Evolutionary conservation across 2,329 filamentous ascomycete species (phyloP), one percentile per base, ranked within the genome.

Genomic region (Pseudocercospora eumusae): DNA sequence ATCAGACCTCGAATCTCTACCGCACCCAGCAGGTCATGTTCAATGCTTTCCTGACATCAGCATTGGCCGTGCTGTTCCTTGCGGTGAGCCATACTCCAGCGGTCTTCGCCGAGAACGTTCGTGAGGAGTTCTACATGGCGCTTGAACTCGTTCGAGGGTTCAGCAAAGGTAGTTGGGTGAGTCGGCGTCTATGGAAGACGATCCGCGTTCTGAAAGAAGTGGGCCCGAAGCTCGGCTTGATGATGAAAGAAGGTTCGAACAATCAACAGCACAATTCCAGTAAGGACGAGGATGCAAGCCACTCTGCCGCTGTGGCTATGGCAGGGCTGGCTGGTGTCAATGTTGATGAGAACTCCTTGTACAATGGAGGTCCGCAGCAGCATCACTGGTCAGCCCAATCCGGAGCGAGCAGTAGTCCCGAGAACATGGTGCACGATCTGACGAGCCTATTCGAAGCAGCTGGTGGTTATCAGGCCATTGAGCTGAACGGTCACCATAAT

Each of bases 121-220:
- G 89, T 18, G 85, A 89, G 49, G 90, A 93, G 74, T 93, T 93
- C 71, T 91, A 92, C 77, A 86, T 89, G 82, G 89, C 88, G 0
- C 82, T 93, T 0, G 88, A 91, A 58, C 79, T 93, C 2, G 85
- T 93, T 42, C 88, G 89, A 64, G 87, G 88, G 59, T 82, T 93
- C 59, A 90, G 87, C 3, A 84, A 85, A 28, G 87, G 88, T 69
- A 89, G 86, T 25, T 90, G 85, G 78, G 86, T 92, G 1, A 88
- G 86, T 5, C 87, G 89, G 68, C 82, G 89, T 0, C 78, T 93
- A 1, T 93, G 90, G 90, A 84, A 84, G 65, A 91, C 87, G 0
- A 86, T 92, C 57, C 82, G 83, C 47, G 85, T 86, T 0, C 82
- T 93, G 40, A 90, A 90, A 68, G 86, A 90, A 63, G 86, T 91